These are phyloP conservation scores for Bacterosira constricta DNA, from an alignment of 108 stramenopile genomes.

Conservation along the genomic window DNA sequence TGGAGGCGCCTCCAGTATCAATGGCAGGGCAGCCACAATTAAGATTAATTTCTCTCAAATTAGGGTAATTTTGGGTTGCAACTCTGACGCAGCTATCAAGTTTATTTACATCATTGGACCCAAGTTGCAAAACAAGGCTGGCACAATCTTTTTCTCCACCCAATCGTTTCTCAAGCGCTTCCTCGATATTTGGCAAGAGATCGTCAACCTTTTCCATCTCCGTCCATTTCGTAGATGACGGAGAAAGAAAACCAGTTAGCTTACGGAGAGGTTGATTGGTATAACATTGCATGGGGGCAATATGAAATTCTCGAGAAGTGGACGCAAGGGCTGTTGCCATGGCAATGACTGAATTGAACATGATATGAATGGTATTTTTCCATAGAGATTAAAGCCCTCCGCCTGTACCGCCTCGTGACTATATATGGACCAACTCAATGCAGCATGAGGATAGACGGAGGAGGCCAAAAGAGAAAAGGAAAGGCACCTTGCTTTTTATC, in stretches of 20 bases:
- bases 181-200: slow-evolving; percentile 18
- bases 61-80: slow-evolving; percentile 8
- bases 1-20: slow-evolving; percentile 51
- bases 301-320: slow-evolving; percentile 34
- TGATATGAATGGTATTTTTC: not conserved
- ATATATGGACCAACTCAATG: too few species aligned
- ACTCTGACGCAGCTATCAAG: slow-evolving; percentile 32
- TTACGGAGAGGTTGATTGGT: slow-evolving; percentile 39
- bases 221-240: slow-evolving; percentile 50
- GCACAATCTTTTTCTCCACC: slow-evolving; percentile 2
- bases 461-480: too few species aligned
- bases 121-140: slow-evolving; percentile 51
- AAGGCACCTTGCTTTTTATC: too few species aligned
- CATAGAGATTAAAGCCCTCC: too few species aligned
- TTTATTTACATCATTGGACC: slow-evolving; percentile 35
- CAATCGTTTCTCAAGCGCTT: slow-evolving; percentile 31
- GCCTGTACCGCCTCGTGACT: too few species aligned
- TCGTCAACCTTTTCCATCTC: slow-evolving; percentile 67
- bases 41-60: slow-evolving; percentile 50
- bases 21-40: slow-evolving; percentile 65
- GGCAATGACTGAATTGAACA: not conserved
- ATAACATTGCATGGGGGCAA: slow-evolving; percentile 65
- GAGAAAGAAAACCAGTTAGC: slow-evolving; percentile 39
- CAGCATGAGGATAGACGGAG: too few species aligned
- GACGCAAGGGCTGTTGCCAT: slow-evolving; percentile 6